Percentiles rank a stretch among this genome's conserved stretches.
These are phyloP conservation scores for Astragalus glycyphyllos DNA, from an alignment of 306 rosid species.

Conservation along the genomic window DNA sequence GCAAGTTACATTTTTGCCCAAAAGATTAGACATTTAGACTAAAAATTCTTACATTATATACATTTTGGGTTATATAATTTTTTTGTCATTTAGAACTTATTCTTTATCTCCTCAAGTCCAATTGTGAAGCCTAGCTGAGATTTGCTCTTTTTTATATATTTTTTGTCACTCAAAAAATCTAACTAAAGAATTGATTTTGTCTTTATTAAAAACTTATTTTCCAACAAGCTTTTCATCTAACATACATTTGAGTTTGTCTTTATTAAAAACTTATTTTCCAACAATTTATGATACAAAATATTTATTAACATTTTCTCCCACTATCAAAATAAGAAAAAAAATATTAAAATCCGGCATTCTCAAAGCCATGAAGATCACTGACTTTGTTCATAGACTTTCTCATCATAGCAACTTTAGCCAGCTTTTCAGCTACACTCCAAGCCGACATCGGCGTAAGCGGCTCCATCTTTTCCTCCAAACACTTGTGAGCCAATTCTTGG, in stretches of 20 bases:
- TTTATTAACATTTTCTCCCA: conserved; percentile 23
- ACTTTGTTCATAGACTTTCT: conserved; percentile 96
- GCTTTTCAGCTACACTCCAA: conserved; percentile 88
- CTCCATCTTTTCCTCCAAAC: conserved; percentile 63
- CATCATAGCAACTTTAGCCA: conserved; percentile 93
- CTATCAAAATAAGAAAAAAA: not conserved
- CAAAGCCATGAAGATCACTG: conserved; percentile 96
- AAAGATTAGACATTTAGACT: too few relatives aligned
- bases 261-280: not conserved
- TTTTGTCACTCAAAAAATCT: too few relatives aligned
- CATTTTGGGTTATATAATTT: too few relatives aligned
- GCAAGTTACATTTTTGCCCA: too few relatives aligned
- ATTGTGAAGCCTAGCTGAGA: too few relatives aligned
- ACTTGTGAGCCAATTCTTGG: conserved; percentile 49
- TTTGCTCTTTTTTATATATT: too few relatives aligned
- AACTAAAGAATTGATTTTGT: not conserved
- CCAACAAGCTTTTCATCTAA: too few relatives aligned
- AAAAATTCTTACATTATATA: too few relatives aligned
- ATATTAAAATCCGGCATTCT: conserved; percentile 87
- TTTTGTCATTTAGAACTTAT: too few relatives aligned
- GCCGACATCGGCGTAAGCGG: conserved; percentile 85
- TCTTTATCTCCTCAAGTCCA: too few relatives aligned
- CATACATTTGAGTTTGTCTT: not conserved
- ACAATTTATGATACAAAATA: not conserved
- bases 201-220: not conserved